Evolutionary conservation across 2,329 filamentous ascomycete genomes (phyloP), one percentile per base, ranked within the genome.

Genomic region (Penicillium sp.): DNA sequence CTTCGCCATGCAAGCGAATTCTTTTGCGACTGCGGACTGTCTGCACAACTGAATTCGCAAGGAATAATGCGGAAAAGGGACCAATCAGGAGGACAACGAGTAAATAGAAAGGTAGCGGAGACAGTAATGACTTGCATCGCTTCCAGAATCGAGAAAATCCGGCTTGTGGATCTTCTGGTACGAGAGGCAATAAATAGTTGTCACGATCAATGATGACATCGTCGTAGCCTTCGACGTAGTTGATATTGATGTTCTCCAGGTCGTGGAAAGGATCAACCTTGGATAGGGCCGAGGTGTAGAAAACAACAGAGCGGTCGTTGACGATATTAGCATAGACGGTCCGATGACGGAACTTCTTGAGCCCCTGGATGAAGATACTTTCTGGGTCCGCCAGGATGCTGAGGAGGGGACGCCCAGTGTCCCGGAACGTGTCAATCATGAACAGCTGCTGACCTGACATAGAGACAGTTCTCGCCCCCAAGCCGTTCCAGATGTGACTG

Each of bases 401-500:
- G 16, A 97, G 77, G 8, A 97, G 74, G 0, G 90, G 88, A 32
- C 83, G 79, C n/a, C 81, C 84, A 0, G 88, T 95, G 51, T 87
- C 82, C 48, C 89, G 82, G 68, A 96, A 96, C 4, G 78, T 74
- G 71, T 97, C 91, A 49, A 93, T 86, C 46, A 82, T 82, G 66
- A 96, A 97, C 8, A 97, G 75, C 65, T 97, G 91, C 40, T 84
- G 78, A 4, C 91, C 91, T 0, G 89, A 95, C 62, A 81, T 83
- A 47, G 87, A 94, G 4, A 97, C 71, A 0, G 85, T 89, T 46
- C 86, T 78, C 1, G 89, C 84, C 36, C 89, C 91, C 3, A 97
- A 67, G n/a, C 85, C 79, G 63, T 97, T 97, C 82, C 76, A 96
- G 47, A 86, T 71, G 63, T 77, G 79, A 62, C 81, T 83, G 46